Base-by-base conservation (phyloP, 2,329 filamentous ascomycete species). In the Sclerotinia sclerotiorum region DNA sequence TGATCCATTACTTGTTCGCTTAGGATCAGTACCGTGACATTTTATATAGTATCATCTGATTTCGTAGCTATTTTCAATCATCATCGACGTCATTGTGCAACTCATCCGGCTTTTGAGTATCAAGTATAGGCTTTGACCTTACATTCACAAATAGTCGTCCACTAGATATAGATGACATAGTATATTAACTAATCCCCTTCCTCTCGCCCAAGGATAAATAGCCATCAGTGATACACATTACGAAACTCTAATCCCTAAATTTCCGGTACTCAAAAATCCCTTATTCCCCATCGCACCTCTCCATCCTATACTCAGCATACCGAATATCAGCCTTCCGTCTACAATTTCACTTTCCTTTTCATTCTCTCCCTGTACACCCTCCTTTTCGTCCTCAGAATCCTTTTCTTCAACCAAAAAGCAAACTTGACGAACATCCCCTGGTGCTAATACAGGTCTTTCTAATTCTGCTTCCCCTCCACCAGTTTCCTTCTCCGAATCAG, bases 221-320 rank as follows among this genome's bases (percentile, higher is more conserved):
- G n/a, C n/a, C n/a, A n/a, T n/a, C n/a, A n/a, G n/a, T n/a, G n/a
- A n/a, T n/a, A n/a, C n/a, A n/a, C n/a, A n/a, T n/a, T 5, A 62
- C 21, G 27, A 49, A 19, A 63, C 27, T 24, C 84, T 83, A 68
- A 85, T 84, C 17, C 87, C 86, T 71, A 97, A 81, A 83, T 90
- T 94, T 13, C 94, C 94, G 8, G 95, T 99, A 56, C 90, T 93
- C 77, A 99, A 82, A 74, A 88, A 94, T 0, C 95, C 95, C 74
- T 87, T 86, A 79, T 94, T 95, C 0, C 95, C 95, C 90, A 97
- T 94, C 70, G 91, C 87, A 49, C 91, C 90, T 71, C 92, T 85
- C 95, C 95, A 99, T 67, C 92, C 90, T 69, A 98, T 91, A 55
- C 89, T 90, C 73, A 98, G 80, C 71, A 95, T 88, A 6, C 94